Base-by-base conservation (phyloP, 495 filamentous ascomycete species). In the Cercophora newfieldiana region DNA sequence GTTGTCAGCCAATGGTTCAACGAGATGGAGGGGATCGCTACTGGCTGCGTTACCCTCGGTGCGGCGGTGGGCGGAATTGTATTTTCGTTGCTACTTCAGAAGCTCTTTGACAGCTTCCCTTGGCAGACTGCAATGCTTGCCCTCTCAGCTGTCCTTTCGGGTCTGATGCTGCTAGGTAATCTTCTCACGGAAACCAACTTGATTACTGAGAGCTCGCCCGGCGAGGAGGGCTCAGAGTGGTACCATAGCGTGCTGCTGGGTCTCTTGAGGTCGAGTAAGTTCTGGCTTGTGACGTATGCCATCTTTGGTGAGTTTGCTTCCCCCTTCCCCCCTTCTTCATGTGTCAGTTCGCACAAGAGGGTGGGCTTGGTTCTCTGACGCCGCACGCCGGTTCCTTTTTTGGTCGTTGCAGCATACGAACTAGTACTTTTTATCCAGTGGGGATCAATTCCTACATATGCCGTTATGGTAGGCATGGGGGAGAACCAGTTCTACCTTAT, bases 391-490 rank as follows among this genome's bases (percentile, higher is more conserved):
- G 37, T 2, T 14, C 37, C 37, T 44, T 16, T 44, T 44, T 16
- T 16, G 37, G 37, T 14, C 10, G 12, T 18, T 19, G 26, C 18
- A 73, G 73, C 70, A 7, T 70, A 64, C 61, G 74, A 77, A 53
- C 64, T 75, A 4, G 67, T 72, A 1, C 67, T 77, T 29, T 72
- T 72, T 67, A 70, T 69, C 63, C 71, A 74, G 65, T 77, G 73
- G 71, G 74, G 73, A 22, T 72, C 73, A 19, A 67, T 75, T 50
- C 74, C 71, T 1, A 64, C 64, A 26, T 75, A 72, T 63, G 74
- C 73, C 60, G 73, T 72, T 10, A 47, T 56, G 1, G 63, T 59
- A 26, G 64, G 65, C 33, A 58, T 71, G 30, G 73, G 67, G 5
- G 50, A 66, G 48, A 61, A 69, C n/a, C 69, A 75, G 65, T 70